Percentiles rank a stretch among this genome's conserved stretches.
Conservation (phyloP, 2,329 filamentous ascomycete species). For the Colletotrichum destructivum region DNA sequence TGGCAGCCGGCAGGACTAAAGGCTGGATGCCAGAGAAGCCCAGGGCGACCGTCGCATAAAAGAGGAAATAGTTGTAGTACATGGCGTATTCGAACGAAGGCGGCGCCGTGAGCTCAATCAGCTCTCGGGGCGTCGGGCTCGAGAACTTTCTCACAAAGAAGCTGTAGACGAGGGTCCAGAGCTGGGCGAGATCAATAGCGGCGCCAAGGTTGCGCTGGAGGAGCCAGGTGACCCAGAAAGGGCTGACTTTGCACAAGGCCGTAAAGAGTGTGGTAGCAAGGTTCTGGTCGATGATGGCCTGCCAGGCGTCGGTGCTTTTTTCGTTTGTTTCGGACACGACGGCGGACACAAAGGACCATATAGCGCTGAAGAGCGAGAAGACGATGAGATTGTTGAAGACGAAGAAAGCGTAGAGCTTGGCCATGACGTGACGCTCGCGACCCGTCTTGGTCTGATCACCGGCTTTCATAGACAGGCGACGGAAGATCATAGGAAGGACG, state of each 20-base stretch:
- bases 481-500: conserved; percentile 90
- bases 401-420: conserved; percentile 95
- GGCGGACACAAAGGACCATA: conserved; percentile 80
- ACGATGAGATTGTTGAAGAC: conserved; percentile 97
- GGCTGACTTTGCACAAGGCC: conserved; percentile 85
- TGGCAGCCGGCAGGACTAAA: conserved; percentile 86
- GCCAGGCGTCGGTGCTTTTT: conserved; percentile 74
- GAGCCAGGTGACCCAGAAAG: conserved; percentile 95
- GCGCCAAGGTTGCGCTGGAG: conserved; percentile 94
- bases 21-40: conserved; percentile 90
- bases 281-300: conserved; percentile 75
- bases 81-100: conserved; percentile 94
- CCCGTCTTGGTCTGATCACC: conserved; percentile 95
- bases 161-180: conserved; percentile 86
- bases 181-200: conserved; percentile 91
- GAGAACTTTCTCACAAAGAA: conserved; percentile 89
- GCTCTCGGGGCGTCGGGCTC: conserved; percentile 88
- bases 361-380: conserved; percentile 90
- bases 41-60: conserved; percentile 90
- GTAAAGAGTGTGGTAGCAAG: conserved; percentile 76
- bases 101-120: conserved; percentile 94
- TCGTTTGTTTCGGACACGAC: conserved; percentile 72
- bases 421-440: conserved; percentile 90
- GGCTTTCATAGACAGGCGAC: conserved; percentile 84
- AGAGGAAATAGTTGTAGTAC: conserved; percentile 99